Percentiles rank a stretch among this genome's conserved stretches.
Evolutionary conservation across 306 rosid species (phyloP).

Genomic region (Castanea crenata): DNA sequence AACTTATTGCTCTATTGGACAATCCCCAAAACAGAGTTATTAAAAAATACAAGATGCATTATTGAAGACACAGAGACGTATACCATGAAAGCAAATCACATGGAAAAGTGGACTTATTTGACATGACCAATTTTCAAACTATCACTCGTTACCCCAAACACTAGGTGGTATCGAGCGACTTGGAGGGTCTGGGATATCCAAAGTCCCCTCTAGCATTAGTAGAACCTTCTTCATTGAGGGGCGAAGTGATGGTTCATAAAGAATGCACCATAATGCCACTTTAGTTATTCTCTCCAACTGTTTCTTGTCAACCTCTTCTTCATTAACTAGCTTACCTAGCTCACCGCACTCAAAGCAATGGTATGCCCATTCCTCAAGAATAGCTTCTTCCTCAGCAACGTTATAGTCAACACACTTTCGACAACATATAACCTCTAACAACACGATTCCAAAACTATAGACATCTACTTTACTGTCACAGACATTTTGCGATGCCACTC

Average conservation of each 20-base stretch:
- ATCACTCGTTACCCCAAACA: no score
- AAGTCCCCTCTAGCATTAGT: not conserved
- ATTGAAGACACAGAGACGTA: no score
- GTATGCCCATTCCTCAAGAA: constrained; percentile 19
- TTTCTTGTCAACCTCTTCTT: constrained; percentile 4
- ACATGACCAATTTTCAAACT: no score
- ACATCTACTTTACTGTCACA: constrained; percentile 22
- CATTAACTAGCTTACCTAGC: not conserved
- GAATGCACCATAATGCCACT: constrained; percentile 31
- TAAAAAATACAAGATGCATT: no score
- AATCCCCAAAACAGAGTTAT: no score
- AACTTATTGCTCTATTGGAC: no score
- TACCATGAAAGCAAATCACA: no score
- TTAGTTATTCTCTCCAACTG: constrained; percentile 22
- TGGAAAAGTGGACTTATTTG: no score
- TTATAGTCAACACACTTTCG: constrained; percentile 6
- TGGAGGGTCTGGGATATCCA: no score
- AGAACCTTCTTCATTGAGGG: no score
- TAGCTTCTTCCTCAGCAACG: constrained; percentile 17
- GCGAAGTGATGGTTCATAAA: constrained; percentile 24
- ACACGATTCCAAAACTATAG: constrained; percentile 27
- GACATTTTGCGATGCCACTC: constrained; percentile 29
- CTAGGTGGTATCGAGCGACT: no score
- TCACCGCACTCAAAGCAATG: constrained; percentile 9
- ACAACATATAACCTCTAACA: constrained; percentile 10